Evolutionary conservation across 1,139 yeast genomes (phyloP), one percentile per base, ranked within the genome.

Genomic region (Taphrina sp.): DNA sequence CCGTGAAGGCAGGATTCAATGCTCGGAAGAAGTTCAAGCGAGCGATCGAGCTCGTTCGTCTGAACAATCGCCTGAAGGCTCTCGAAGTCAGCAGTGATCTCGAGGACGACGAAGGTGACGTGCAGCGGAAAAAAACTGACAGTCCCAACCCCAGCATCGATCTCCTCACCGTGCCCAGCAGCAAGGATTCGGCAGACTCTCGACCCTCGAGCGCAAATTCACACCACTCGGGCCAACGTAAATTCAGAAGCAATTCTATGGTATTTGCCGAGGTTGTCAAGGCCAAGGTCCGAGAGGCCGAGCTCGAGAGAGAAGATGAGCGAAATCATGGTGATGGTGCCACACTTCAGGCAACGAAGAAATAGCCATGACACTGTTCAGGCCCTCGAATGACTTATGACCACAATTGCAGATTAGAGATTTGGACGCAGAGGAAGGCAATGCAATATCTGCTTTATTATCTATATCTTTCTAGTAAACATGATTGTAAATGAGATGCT

Each of bases 1-100:
- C 71, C 61, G 79, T 83, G 65, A 76, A 76, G 71, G 80, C 81
- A 65, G 86, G 86, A 53, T 86, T 89, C 76, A 82, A 85, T 68
- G 95, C 95, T 37, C 86, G 85, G 67, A 78, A 80, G 67, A 89
- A 85, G 69, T 83, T 92, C 72, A 80, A 82, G 67, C 88, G 85
- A 65, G 97, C 95, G 34, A 84, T 88, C 62, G 94, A 85, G 67
- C 76, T 86, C 65, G 89, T 88, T 55, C 80, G 80, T 64, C 77
- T 88, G 69, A 79, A 83, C 64, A 86, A 87, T 69, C 76, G 85
- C 66, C 81, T 88, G 67, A 75, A 78, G 65, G 81, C 82, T 59
- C 76, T 88, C 67, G 81, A 82, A 28, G 61, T 70, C 59, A n/a
- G n/a, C n/a, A 70, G 62, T 65, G 72, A 76, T 46, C 80, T 75